Percentiles rank a stretch among this genome's conserved stretches.
phyloP scores from a whole-genome alignment of 129 eudicot species.

The sunflower (Helianthus annuus) region DNA sequence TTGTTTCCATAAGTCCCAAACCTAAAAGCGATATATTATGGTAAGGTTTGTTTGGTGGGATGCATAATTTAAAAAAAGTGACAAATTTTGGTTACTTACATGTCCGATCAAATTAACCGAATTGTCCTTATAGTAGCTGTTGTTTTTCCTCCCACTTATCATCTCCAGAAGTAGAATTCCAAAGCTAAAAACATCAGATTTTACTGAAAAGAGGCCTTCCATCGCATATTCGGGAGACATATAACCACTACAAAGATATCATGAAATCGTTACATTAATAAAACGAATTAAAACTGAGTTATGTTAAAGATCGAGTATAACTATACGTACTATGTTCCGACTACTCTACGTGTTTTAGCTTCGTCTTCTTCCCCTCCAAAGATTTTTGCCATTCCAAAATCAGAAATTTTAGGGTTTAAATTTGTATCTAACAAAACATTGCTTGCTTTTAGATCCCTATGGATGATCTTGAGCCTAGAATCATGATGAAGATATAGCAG shows the following conservation, averaged over 20 bases:
- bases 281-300: neutral
- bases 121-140: constrained; percentile 37
- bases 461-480: constrained; percentile 67
- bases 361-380: constrained; percentile 53
- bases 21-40: constrained; percentile 31
- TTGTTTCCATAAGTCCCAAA: constrained; percentile 62
- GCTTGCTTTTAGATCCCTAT: constrained; percentile 75
- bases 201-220: constrained; percentile 55
- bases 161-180: constrained; percentile 65
- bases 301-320: neutral
- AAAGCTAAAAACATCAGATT: constrained; percentile 65
- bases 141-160: constrained; percentile 53
- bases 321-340: constrained; percentile 65
- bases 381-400: constrained; percentile 72
- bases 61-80: neutral
- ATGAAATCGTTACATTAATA: constrained; percentile 26
- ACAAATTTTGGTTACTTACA: constrained; percentile 37
- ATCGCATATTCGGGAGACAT: constrained; percentile 84
- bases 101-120: constrained; percentile 52
- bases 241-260: constrained; percentile 52
- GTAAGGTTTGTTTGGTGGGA: neutral
- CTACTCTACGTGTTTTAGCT: constrained; percentile 54
- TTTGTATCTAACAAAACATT: constrained; percentile 55
- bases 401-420: constrained; percentile 69
- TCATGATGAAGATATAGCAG: constrained; percentile 71